Evolutionary conservation across 768 basidiomycete species (phyloP), one percentile per base, ranked within the genome.

Genomic region (Serpula lacrymans): DNA sequence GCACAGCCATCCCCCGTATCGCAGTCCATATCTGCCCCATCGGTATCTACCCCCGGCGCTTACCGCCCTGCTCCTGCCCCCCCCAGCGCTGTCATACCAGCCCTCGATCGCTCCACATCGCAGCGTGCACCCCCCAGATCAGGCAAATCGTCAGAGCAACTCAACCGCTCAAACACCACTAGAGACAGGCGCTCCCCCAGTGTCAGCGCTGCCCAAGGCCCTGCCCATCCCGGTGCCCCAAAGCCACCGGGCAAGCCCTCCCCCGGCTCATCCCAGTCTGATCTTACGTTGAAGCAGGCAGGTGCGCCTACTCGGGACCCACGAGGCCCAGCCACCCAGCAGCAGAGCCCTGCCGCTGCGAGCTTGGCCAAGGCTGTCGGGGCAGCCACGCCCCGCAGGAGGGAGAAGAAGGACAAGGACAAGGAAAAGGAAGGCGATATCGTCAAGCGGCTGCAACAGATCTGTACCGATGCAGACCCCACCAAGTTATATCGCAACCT

Each of bases 401-500:
- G 92, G 45, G 88, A 94, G 64, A 92, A 92, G 71, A 85, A 89
- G 70, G 79, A 82, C 37, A 74, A 72, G 42, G 87, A 88, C 58
- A 82, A 84, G 62, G 77, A 74, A 22, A 83, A 82, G 52, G 83
- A 89, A 34, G 84, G 86, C 49, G 94, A 97, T 54, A 92, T 98
- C 45, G 84, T 98, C 46, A 85, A 82, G 52, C 81, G 93, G 13
- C 64, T 99, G 51, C 85, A 90, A 58, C 83, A 84, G 54, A 98
- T 99, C 55, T 99, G 96, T 57, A 95, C 95, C 2, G 92, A 96
- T 58, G 94, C 92, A 4, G 96, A 99, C 64, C 96, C 96, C 21
- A 98, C 94, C 25, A 80, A 81, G 62, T 67, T 97, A 25, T 98
- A 98, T 57, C 75, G 94, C 43, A 93, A 79, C 55, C 73, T 98